A percentile compares a stretch with the other conserved stretches of the same genome.
Evolutionary conservation across 2,329 filamentous ascomycete species (phyloP).

Genomic region (Diaporthe humulicola): DNA sequence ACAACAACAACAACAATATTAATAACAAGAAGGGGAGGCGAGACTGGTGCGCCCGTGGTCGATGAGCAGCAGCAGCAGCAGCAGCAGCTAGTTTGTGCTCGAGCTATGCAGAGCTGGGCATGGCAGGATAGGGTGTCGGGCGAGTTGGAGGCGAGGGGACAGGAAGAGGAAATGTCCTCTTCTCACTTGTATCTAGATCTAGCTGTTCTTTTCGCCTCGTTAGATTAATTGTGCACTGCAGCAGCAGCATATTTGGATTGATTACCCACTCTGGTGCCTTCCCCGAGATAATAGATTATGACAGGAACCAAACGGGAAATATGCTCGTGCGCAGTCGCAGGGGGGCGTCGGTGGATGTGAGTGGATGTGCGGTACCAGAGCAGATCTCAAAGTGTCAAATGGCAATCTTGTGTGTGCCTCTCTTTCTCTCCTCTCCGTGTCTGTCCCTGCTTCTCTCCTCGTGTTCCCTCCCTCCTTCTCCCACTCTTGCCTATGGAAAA

Average conservation of each 20-base stretch:
- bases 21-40: slow-evolving; percentile 13
- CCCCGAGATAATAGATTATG: slow-evolving; percentile 32
- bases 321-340: slow-evolving; percentile 23
- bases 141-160: slow-evolving; percentile 4
- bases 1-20: not conserved
- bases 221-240: slow-evolving; percentile 23
- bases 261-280: slow-evolving; percentile 27
- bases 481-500: not conserved
- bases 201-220: slow-evolving; percentile 30
- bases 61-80: not conserved
- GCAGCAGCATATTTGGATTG: slow-evolving; percentile 27
- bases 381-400: slow-evolving; percentile 16
- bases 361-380: slow-evolving; percentile 19
- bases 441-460: not conserved
- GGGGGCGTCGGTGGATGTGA: slow-evolving; percentile 7
- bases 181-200: slow-evolving; percentile 20
- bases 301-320: slow-evolving; percentile 23
- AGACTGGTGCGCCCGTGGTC: not conserved
- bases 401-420: slow-evolving; percentile 21
- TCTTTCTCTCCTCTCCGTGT: not conserved
- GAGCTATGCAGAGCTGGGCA: slow-evolving; percentile 1
- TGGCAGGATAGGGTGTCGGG: not conserved
- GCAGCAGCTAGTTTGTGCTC: slow-evolving; percentile 2
- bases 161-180: not conserved
- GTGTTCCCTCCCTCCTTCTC: not conserved